Percentiles rank a stretch among this genome's conserved stretches.
phyloP scores from a whole-genome alignment of 495 filamentous ascomycete species.

The Hyphodiscus hymeniophilus region DNA sequence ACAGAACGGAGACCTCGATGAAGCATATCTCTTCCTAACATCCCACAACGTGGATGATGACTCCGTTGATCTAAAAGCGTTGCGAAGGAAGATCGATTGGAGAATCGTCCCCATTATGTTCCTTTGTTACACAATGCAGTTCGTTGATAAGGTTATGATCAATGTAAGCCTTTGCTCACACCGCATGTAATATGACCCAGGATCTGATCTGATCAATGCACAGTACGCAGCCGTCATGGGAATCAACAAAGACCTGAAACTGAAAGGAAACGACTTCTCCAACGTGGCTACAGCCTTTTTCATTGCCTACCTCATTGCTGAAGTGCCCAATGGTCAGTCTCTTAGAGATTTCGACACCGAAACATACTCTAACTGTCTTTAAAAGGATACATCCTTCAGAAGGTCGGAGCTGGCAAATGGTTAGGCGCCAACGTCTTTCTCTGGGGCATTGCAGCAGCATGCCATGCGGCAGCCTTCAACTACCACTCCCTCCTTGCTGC shows the following conservation, averaged over 20 bases:
- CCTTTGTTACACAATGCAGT: conserved; percentile 53
- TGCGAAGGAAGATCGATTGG: conserved; percentile 45
- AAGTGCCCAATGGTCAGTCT: conserved; percentile 1
- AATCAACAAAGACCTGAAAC: conserved; percentile 37
- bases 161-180: conserved; percentile 35
- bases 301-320: conserved; percentile 45
- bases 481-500: conserved; percentile 45
- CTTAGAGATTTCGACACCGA: conserved; percentile 46
- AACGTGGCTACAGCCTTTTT: conserved; percentile 52
- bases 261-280: conserved; percentile 32
- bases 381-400: conserved; percentile 45
- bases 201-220: conserved; percentile 33
- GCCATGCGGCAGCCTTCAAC: conserved; percentile 39
- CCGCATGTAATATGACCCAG: neutral
- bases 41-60: neutral
- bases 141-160: conserved; percentile 57
- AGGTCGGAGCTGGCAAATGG: conserved; percentile 51
- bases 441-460: conserved; percentile 48
- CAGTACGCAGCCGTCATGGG: conserved; percentile 56
- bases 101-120: conserved; percentile 53
- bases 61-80: conserved; percentile 5
- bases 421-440: conserved; percentile 49
- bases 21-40: neutral
- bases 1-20: neutral
- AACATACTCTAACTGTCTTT: conserved; percentile 38